Evolutionary conservation across 768 basidiomycete genomes (phyloP).

Genomic region (Rhodotorula graminis): DNA sequence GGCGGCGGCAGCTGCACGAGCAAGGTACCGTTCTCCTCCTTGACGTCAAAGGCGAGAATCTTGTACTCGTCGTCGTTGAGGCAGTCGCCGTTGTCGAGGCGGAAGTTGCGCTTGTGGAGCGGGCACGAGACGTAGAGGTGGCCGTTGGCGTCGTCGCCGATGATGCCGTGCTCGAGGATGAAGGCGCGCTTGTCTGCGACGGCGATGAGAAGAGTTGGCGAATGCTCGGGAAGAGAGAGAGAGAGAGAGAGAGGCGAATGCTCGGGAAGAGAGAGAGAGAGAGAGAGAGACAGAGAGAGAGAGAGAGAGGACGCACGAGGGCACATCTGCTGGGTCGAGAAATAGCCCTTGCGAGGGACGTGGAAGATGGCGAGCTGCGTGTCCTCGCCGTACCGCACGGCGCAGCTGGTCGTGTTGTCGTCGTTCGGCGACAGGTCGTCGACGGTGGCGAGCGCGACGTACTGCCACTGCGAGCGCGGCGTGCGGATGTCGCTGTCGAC

Average conservation of each 20-base stretch:
- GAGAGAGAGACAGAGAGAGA: neutral
- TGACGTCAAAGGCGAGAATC: slow-evolving; percentile 61
- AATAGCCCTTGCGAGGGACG: slow-evolving; percentile 58
- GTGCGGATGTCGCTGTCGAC: slow-evolving; percentile 49
- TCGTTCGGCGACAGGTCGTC: slow-evolving; percentile 52
- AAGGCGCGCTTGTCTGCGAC: slow-evolving; percentile 59
- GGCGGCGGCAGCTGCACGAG: slow-evolving; percentile 56
- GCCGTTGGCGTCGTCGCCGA: slow-evolving; percentile 60
- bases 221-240: neutral
- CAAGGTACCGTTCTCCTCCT: slow-evolving; percentile 52
- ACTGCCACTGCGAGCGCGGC: slow-evolving; percentile 57
- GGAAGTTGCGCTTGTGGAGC: slow-evolving; percentile 33
- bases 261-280: neutral
- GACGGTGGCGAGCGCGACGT: slow-evolving; percentile 54
- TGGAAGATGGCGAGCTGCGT: slow-evolving; percentile 66
- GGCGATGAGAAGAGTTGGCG: slow-evolving; percentile 8
- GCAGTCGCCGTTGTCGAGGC: slow-evolving; percentile 53
- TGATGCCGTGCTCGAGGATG: slow-evolving; percentile 62
- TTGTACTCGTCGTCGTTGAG: slow-evolving; percentile 59
- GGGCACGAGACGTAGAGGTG: slow-evolving; percentile 53
- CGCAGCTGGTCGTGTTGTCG: slow-evolving; percentile 48
- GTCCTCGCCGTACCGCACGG: slow-evolving; percentile 59
- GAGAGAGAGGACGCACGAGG: slow-evolving; percentile 8
- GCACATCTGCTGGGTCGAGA: slow-evolving; percentile 64
- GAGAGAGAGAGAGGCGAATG: neutral